Evolutionary conservation across 352 stramenopile genomes (phyloP).

Genomic region (Discostella stelligera): DNA sequence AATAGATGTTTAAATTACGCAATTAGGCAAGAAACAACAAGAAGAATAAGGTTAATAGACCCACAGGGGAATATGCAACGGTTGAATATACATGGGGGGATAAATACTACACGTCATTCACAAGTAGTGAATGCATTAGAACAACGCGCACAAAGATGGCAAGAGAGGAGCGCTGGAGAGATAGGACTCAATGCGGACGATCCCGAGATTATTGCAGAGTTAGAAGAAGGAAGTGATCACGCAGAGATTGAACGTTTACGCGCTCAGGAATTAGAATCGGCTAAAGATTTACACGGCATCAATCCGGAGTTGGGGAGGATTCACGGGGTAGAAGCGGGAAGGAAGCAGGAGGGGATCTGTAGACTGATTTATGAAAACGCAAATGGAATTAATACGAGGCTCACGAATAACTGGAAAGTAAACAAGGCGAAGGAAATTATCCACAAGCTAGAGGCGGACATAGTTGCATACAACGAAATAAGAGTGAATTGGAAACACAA

Average conservation of each 20-base stretch:
- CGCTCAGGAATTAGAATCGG: no score
- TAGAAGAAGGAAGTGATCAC: no score
- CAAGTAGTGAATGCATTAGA: constrained; percentile 16
- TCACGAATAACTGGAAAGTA: constrained; percentile 25
- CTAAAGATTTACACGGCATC: no score
- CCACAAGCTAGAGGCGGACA: constrained; percentile 31
- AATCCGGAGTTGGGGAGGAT: no score
- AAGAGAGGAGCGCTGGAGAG: neutral
- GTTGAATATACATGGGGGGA: constrained; percentile 4
- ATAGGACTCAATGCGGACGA: neutral
- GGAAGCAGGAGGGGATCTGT: neutral
- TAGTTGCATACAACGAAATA: constrained; percentile 15
- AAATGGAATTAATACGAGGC: constrained; percentile 19
- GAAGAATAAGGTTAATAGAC: constrained; percentile 29
- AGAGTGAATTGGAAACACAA: constrained; percentile 20
- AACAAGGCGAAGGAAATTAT: constrained; percentile 32
- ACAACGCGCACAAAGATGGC: constrained; percentile 1
- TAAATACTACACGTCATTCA: constrained; percentile 3
- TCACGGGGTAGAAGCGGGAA: constrained; percentile 15
- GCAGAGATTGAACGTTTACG: no score
- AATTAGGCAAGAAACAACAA: constrained; percentile 1
- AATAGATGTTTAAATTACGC: no score
- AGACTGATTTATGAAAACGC: constrained; percentile 25
- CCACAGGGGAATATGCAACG: constrained; percentile 15
- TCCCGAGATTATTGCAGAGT: no score